Base-by-base conservation (phyloP, 805 yeast species). In the Blastobotrys attinorum region DNA sequence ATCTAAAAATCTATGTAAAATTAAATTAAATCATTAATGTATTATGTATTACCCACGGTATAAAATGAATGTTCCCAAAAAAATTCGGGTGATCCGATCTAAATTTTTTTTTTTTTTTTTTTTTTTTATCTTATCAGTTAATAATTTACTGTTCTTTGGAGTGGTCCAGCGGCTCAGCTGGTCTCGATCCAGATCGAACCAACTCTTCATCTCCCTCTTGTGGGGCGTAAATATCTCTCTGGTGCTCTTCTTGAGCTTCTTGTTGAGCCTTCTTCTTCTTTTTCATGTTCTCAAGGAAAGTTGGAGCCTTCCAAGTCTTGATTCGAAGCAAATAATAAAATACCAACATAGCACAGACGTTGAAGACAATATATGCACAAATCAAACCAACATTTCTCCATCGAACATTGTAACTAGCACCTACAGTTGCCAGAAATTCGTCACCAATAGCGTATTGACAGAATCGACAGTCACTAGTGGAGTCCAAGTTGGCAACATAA, bases 301-400 rank as follows among this genome's bases (percentile, higher is more conserved):
- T 29, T 8, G 50, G 50, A 4, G 43, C 16, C 10, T 33, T 31
- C 52, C 54, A 47, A 16, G 31, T 40, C 43, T 41, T 43, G 15
- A 55, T 57, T 41, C 60, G 40, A 39, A 55, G 40, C 21, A 60
- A 46, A 56, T 63, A 63, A 52, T 64, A 63, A 17, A 63, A 34
- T 23, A 45, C 31, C 6, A 60, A 41, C 49, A 58, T 50, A 23
- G 52, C 62, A 18, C 36, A 37, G 65, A 58, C 71, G 71, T 80
- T 79, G 68, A 79, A 77, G 31, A 64, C 47, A 42, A 77, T 69
- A 63, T 72, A 81, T 35, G 67, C 79, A 69, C 76, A 73, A 54
- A 70, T 69, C 53, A 80, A 67, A 20, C 87, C 86, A 48, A 80
- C 63, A 50, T 81, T 77, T 63, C 86, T 73, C 86, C 86, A 81